Evolutionary conservation across 805 yeast species (phyloP).

Genomic region (Starmera amethionina): DNA sequence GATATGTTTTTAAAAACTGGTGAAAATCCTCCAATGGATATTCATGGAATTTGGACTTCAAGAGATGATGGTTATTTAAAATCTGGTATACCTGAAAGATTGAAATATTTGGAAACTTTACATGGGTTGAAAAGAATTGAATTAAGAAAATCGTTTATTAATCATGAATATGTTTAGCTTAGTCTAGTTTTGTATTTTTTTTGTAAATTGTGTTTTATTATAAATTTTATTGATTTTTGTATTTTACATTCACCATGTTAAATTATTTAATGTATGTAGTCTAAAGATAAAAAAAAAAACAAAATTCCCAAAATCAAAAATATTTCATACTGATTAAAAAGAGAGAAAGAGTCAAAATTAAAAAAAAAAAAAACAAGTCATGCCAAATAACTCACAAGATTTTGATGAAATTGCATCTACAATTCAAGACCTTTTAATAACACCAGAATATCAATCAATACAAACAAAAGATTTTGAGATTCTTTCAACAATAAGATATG

Average conservation of each 20-base stretch:
- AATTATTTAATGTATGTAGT: too few species aligned
- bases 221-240: too few species aligned
- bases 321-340: too few species aligned
- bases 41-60: constrained; percentile 36
- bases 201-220: too few species aligned
- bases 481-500: constrained; percentile 67
- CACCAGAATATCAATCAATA: neutral
- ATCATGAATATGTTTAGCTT: constrained; percentile 21
- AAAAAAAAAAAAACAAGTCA: neutral
- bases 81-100: constrained; percentile 22
- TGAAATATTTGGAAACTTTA: constrained; percentile 23
- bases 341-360: too few species aligned
- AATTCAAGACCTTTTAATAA: too few species aligned
- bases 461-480: constrained; percentile 36
- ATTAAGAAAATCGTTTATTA: constrained; percentile 29
- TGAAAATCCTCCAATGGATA: constrained; percentile 31
- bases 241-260: too few species aligned
- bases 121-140: constrained; percentile 33
- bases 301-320: too few species aligned
- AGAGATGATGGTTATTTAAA: constrained; percentile 31
- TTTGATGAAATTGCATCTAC: constrained; percentile 4
- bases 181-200: neutral
- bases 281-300: too few species aligned
- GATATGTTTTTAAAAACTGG: constrained; percentile 29
- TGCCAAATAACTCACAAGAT: constrained; percentile 1